Evolutionary conservation across 306 rosid species (phyloP), one percentile per base, ranked within the genome.

Genomic region (Sindora glabra): DNA sequence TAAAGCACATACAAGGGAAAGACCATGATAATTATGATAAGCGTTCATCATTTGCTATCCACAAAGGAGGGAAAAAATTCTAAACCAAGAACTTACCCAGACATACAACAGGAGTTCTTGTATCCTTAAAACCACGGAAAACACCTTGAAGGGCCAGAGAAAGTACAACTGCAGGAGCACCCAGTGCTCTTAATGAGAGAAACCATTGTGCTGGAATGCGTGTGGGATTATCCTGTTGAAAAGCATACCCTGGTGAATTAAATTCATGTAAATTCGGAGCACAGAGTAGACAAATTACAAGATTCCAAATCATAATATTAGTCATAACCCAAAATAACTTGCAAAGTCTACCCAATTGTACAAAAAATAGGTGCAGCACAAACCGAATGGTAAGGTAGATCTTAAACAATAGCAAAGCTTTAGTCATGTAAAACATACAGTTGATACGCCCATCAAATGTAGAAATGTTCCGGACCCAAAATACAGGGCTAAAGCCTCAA

Each of bases 131-230:
- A 57, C 99, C 99, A 63, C 96, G 96, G 63, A 92, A 92, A 76
- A 92, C 79, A 53, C 99, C 99, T 73, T 92, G 99, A 63, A 89
- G 95, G 59, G 99, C 95, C 89, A 92, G 78, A 60, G 96, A 83
- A 19, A 79, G 89, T 41, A 89, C 99, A 52, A 86, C 99, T 40
- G 99, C 99, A 27, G 99, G 99, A 76, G 99, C 99, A 62, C 99
- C 99, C 59, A 89, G 7, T 23, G 99, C 94, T 54, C 99, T 81
- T 60, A 92, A 73, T 30, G 83, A 69, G 38, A 92, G 96, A 73
- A 82, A 92, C 25, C 33, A 78, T 25, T 68, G 81, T 10, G 99
- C 90, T 9, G 75, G 87, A 68, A 62, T 58, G 24, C 42, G 62
- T 61, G 80, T 82, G 59, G 96, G 79, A 59, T 86, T 89, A 65